A percentile compares a stretch with the other conserved stretches of the same genome.
Evolutionary conservation across 129 eudicot genomes (phyloP).

Genomic region (Oenanthe sinensis): DNA sequence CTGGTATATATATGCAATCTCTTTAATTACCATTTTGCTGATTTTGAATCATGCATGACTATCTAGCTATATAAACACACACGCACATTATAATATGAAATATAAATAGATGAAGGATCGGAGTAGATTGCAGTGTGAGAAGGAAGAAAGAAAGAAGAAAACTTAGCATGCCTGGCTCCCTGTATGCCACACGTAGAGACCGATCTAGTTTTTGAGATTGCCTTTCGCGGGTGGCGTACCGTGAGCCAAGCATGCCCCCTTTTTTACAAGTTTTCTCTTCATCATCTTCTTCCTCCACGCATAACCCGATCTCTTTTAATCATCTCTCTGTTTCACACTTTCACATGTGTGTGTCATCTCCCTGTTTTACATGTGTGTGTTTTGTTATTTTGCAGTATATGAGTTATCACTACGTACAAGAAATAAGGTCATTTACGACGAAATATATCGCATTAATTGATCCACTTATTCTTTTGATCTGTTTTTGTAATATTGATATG

Average conservation of each 20-base stretch:
- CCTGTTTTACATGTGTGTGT: too few species aligned
- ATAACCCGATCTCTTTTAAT: too few species aligned
- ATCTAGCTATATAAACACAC: background rate
- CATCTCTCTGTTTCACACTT: too few species aligned
- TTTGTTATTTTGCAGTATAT: too few species aligned
- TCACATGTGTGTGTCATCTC: too few species aligned
- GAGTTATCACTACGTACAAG: too few species aligned
- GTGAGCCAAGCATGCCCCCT: conserved; percentile 27
- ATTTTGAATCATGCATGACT: background rate
- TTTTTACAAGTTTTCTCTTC: background rate
- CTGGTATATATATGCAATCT: background rate
- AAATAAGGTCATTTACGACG: too few species aligned
- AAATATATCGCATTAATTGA: too few species aligned
- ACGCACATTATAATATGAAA: too few species aligned
- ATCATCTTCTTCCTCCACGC: background rate
- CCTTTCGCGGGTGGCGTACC: conserved; percentile 26
- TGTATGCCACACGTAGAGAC: conserved; percentile 29
- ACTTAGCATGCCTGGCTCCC: conserved; percentile 36
- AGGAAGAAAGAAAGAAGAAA: background rate
- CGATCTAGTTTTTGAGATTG: background rate
- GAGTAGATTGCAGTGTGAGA: background rate
- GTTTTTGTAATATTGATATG: too few species aligned
- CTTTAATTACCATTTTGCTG: background rate
- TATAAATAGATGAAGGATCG: too few species aligned
- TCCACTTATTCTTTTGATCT: too few species aligned